Percentiles rank a stretch among this genome's conserved stretches.
phyloP scores from a whole-genome alignment of 441 rosid genomes.

The Gossypium schwendimanii region DNA sequence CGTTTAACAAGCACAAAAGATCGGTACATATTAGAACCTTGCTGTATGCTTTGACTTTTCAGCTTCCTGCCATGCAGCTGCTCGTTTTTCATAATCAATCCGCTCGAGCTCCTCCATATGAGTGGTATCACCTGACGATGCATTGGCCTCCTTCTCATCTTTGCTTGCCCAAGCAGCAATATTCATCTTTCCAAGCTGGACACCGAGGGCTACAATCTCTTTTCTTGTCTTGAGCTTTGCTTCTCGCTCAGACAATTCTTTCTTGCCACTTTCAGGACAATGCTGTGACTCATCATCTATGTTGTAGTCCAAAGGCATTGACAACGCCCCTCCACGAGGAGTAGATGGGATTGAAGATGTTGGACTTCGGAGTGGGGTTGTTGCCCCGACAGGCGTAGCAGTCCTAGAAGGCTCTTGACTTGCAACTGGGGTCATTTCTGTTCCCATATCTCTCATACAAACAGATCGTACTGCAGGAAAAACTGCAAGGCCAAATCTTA shows the following conservation, averaged over 20 bases:
- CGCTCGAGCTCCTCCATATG: constrained; percentile 39
- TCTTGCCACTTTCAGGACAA: constrained; percentile 28
- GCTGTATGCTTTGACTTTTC: constrained; percentile 73
- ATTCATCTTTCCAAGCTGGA: constrained; percentile 86
- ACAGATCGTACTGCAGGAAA: constrained; percentile 63
- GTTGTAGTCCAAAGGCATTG: constrained; percentile 34
- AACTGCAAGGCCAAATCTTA: constrained; percentile 30
- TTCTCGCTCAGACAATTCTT: constrained; percentile 70
- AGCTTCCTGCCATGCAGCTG: constrained; percentile 89
- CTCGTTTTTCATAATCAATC: constrained; percentile 68
- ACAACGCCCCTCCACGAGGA: constrained; percentile 53
- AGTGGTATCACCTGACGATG: constrained; percentile 19
- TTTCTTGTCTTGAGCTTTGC: constrained; percentile 71
- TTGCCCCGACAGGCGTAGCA: constrained; percentile 73
- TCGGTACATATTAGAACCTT: constrained; percentile 38
- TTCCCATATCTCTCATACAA: constrained; percentile 98
- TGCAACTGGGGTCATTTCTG: constrained; percentile 86
- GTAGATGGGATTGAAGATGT: constrained; percentile 80
- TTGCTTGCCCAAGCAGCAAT: constrained; percentile 99
- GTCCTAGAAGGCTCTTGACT: constrained; percentile 98
- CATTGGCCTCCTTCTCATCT: constrained; percentile 49
- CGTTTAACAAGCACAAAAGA: not conserved
- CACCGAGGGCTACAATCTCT: constrained; percentile 87
- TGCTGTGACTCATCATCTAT: constrained; percentile 34
- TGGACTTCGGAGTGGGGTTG: constrained; percentile 86